These are phyloP conservation scores for Dorcoceras hygrometricum DNA, from an alignment of 257 asterid species.

Conservation along the genomic window DNA sequence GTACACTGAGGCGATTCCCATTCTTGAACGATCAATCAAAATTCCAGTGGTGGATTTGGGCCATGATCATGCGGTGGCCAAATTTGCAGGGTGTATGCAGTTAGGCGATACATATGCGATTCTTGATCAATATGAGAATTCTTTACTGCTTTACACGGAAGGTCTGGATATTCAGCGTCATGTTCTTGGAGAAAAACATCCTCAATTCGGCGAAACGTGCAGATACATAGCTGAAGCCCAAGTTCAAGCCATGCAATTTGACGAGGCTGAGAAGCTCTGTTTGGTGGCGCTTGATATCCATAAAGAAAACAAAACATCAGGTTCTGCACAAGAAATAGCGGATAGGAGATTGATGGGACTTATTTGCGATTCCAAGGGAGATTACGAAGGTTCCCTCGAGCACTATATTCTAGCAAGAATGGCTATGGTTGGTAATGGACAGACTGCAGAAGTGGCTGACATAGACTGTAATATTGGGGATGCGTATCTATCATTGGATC, in stretches of 20 bases:
- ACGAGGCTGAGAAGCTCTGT: constrained; percentile 81
- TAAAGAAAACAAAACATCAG: constrained; percentile 36
- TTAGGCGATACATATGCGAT: constrained; percentile 88
- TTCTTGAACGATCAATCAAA: constrained; percentile 76
- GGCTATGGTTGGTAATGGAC: constrained; percentile 73
- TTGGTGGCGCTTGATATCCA: constrained; percentile 71
- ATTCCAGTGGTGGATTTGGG: constrained; percentile 73
- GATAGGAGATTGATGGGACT: constrained; percentile 89
- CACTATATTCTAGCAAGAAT: constrained; percentile 85
- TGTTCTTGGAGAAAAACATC: constrained; percentile 73
- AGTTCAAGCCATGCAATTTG: constrained; percentile 83
- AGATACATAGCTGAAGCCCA: constrained; percentile 95
- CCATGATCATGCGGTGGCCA: constrained; percentile 83
- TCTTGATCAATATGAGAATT: constrained; percentile 79
- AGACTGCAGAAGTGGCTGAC: constrained; percentile 65
- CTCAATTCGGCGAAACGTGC: constrained; percentile 78
- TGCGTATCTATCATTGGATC: constrained; percentile 60
- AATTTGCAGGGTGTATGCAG: constrained; percentile 96
- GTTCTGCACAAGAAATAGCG: constrained; percentile 78
- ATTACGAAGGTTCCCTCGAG: constrained; percentile 78
- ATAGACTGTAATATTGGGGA: constrained; percentile 86
- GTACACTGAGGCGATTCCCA: constrained; percentile 60
- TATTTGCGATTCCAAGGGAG: constrained; percentile 73
- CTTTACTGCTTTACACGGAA: constrained; percentile 63
- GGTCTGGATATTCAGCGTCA: constrained; percentile 86